phyloP scores from a whole-genome alignment of 2,329 filamentous ascomycete species.

The Pleoardoris graminearum region DNA sequence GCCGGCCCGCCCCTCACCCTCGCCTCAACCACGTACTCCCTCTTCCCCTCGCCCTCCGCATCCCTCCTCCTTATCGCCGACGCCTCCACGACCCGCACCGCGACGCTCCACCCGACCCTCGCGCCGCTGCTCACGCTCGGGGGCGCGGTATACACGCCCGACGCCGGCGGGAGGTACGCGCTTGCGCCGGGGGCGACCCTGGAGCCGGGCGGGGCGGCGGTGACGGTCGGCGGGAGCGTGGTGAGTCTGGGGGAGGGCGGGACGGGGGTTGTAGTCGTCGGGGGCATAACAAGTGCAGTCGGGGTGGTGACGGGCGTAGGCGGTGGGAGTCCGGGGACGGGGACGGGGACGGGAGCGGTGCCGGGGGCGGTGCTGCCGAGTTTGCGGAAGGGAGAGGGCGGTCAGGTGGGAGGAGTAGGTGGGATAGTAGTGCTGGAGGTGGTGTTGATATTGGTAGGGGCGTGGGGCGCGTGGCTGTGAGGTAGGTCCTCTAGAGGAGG shows the following conservation, averaged over 20 bases:
- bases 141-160: slow-evolving; percentile 45
- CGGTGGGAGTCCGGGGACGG: slow-evolving; percentile 15
- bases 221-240: slow-evolving; percentile 38
- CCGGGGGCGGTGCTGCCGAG: slow-evolving; percentile 11
- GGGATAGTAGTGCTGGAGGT: slow-evolving; percentile 17
- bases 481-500: slow-evolving; percentile 6
- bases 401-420: slow-evolving; percentile 11
- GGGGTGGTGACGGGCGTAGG: slow-evolving; percentile 28
- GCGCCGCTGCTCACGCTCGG: slow-evolving; percentile 44
- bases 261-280: slow-evolving; percentile 32
- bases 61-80: slow-evolving; percentile 46
- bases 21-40: slow-evolving; percentile 39
- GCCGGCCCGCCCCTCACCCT: slow-evolving; percentile 43
- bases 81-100: slow-evolving; percentile 29
- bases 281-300: slow-evolving; percentile 28
- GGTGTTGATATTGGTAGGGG: slow-evolving; percentile 19
- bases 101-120: slow-evolving; percentile 20
- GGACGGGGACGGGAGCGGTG: neutral
- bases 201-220: slow-evolving; percentile 42
- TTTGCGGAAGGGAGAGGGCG: slow-evolving; percentile 10
- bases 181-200: slow-evolving; percentile 44
- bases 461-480: slow-evolving; percentile 23
- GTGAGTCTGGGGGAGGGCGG: slow-evolving; percentile 36
- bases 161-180: slow-evolving; percentile 50
- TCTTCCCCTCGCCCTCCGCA: slow-evolving; percentile 41